A percentile compares a stretch with the other conserved stretches of the same genome.
These are phyloP conservation scores for Marasmius fiardii DNA, from an alignment of 1,284 basidiomycete species.

Conservation along the genomic window DNA sequence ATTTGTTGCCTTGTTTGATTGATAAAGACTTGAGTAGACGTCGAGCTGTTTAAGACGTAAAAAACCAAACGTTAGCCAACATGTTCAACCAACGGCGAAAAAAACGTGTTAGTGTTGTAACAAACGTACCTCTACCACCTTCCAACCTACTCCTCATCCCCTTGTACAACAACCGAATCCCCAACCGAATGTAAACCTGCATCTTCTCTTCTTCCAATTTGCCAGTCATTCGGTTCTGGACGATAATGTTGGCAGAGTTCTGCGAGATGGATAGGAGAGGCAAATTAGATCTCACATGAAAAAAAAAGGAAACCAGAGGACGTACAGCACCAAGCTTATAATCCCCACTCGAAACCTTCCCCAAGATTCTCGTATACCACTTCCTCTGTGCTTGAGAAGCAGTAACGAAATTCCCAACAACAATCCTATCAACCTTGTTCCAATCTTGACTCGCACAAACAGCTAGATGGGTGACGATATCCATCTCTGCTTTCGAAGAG, in stretches of 20 bases:
- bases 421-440: conserved; percentile 83
- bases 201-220: conserved; percentile 98
- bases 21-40: conserved; percentile 85
- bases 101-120: too few relatives aligned
- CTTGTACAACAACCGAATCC: conserved; percentile 92
- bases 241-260: conserved; percentile 96
- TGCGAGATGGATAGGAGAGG: conserved; percentile 24
- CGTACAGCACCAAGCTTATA: conserved; percentile 88
- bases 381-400: conserved; percentile 95
- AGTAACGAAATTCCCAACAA: conserved; percentile 95
- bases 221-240: conserved; percentile 88
- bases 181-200: conserved; percentile 92
- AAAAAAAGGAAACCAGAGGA: conserved; percentile 15
- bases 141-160: conserved; percentile 91
- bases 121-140: conserved; percentile 71
- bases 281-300: background rate
- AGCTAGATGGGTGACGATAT: conserved; percentile 92
- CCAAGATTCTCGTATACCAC: conserved; percentile 90
- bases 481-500: conserved; percentile 84
- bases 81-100: background rate
- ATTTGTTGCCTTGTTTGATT: conserved; percentile 94
- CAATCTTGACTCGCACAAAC: conserved; percentile 94
- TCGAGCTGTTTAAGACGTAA: conserved; percentile 47
- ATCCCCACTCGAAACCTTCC: conserved; percentile 80
- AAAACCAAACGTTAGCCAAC: background rate